Base-by-base conservation (phyloP, 2,329 filamentous ascomycete genomes). In the Trichoderma sp. region DNA sequence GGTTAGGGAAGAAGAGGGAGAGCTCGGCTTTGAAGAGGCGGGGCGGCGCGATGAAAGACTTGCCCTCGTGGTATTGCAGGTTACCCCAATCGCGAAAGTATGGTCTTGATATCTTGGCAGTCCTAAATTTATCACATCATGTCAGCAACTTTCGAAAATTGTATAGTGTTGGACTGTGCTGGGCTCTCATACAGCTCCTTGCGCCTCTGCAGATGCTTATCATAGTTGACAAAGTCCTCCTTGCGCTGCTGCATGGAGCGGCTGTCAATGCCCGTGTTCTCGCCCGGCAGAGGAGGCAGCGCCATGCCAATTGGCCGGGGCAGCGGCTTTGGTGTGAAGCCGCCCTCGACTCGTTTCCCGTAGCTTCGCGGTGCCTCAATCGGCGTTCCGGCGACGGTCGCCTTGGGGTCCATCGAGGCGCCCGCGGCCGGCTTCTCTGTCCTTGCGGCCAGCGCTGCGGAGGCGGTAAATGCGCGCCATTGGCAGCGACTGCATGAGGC, bases 71-170 rank as follows among this genome's bases (percentile, higher is more conserved):
- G 75, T 91, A 88, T 67, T 87, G 86, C 81, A 98, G 88, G 82
- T 97, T 96, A 72, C 89, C 89, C 92, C 94, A 98, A 86, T 99
- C 95, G 80, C 94, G 92, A 84, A 97, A 99, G 82, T 99, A 99
- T 2, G 95, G 95, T 72, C 93, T 93, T 23, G 91, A 85, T 78
- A 97, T 91, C 80, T 94, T 90, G 75, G 88, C 87, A 58, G 93
- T 93, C 68, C 91, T 93, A 28, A 11, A 32, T 26, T 11, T 13
- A 59, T 6, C 23, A 15, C 26, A 5, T 20, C 15, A 4, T 23
- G 20, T 76, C 26, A 58, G 70, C 64, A 32, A 26, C 30, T 67
- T 5, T 17, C 13, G n/a, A 15, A 0, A 13, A 23, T 5, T 13
- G 15, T 17, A 4, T 4, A 15, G 6, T 7, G 3, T 26, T 17